Percentiles rank a stretch among this genome's conserved stretches.
Conservation (phyloP, 2,329 filamentous ascomycete genomes). For the Chaetoscypha palmicola region DNA sequence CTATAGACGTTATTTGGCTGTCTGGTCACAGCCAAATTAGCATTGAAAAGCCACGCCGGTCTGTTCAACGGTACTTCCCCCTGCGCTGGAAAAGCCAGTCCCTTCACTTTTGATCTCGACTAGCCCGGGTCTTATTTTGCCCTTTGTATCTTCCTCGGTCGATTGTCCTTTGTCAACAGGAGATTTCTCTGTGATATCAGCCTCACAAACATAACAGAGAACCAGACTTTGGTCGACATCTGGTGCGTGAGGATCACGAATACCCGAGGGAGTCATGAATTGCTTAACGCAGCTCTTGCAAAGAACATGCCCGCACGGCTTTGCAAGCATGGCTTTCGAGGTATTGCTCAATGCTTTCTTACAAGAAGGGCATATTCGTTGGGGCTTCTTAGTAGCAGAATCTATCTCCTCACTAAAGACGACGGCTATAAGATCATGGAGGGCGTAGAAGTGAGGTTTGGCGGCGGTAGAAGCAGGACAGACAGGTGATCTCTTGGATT, state of each 20-base stretch:
- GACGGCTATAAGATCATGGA: conserved; percentile 71
- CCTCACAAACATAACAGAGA: conserved; percentile 81
- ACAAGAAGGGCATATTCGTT: conserved; percentile 73
- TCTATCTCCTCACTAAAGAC: conserved; percentile 68
- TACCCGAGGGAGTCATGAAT: conserved; percentile 61
- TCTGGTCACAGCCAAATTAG: conserved; percentile 38
- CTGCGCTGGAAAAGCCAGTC: conserved; percentile 87
- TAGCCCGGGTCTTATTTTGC: conserved; percentile 59
- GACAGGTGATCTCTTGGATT: conserved; percentile 59
- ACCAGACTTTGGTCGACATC: conserved; percentile 43
- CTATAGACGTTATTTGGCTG: no score
- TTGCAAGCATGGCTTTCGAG: conserved; percentile 73
- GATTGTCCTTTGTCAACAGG: conserved; percentile 39
- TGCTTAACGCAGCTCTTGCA: conserved; percentile 79
- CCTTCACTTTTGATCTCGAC: conserved; percentile 79
- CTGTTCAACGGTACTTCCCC: conserved; percentile 74
- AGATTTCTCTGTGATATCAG: conserved; percentile 53
- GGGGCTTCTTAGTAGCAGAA: conserved; percentile 35
- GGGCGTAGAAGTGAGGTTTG: conserved; percentile 64
- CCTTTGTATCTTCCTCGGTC: conserved; percentile 25
- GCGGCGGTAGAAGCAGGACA: conserved; percentile 68
- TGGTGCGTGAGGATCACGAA: conserved; percentile 53
- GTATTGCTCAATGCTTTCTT: conserved; percentile 76
- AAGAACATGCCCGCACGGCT: conserved; percentile 85
- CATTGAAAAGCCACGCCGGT: conserved; percentile 77